Evolutionary conservation across 345 rosid genomes (phyloP), one percentile per base, ranked within the genome.

Genomic region (Bruguiera parviflora): DNA sequence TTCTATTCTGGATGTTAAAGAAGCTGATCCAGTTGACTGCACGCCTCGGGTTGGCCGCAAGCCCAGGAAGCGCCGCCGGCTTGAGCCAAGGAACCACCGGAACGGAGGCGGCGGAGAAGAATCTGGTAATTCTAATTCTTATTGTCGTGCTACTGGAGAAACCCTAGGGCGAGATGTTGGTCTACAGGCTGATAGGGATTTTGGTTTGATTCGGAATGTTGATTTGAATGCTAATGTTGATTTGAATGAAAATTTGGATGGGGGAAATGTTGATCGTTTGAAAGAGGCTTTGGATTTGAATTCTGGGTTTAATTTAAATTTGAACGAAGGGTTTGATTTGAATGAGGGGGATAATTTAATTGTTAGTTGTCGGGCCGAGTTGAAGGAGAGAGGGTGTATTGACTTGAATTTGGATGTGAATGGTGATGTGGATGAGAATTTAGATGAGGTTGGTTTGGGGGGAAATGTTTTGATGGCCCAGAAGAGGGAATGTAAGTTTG

Each of bases 361-460:
- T 68, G 71, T 64, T 24, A 66, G 19, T 27, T 72, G 68, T 43
- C 3, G 81, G 68, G 72, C 76, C 19, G 73, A 65, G 65, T 80
- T 69, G 80, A 77, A 46, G 49, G 60, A 71, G 74, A 82, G 81
- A 53, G 84, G 70, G 27, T 73, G 69, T 73, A 87, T 91, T 58
- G 99, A 91, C 88, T 76, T 95, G 65, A 95, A 91, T 78, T 55
- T 91, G 84, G 97, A 89, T 65, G 89, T 73, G 3, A 79, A 67
- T 76, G 87, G 86, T 59, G 84, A 82, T 64, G 60, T 71, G 73
- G 90, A 84, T 37, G 87, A 77, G 69, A 67, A 33, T 72, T 62
- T 74, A 73, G 68, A 56, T 71, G 69, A 62, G 55, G 33, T 20
- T 64, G 63, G 21, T 61, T 35, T 35, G 66, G 71, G 56, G 33